These are phyloP conservation scores for Plasmodium fragile DNA, from an alignment of 169 alveolate species.

Conservation along the genomic window DNA sequence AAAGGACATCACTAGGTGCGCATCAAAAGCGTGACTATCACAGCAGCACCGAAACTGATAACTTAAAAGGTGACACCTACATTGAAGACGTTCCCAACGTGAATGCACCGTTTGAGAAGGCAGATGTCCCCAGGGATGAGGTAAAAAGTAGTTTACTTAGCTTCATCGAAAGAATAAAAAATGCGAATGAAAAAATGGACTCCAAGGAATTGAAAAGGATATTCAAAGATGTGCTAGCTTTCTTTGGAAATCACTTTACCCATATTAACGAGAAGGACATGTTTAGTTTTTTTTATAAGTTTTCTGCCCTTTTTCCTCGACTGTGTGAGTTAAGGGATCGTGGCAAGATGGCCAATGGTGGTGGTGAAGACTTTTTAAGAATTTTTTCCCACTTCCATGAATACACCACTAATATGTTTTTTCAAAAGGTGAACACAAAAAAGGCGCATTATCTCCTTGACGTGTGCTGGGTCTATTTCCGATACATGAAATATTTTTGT, in stretches of 20 bases:
- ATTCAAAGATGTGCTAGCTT: slow-evolving; percentile 14
- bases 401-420: slow-evolving; percentile 19
- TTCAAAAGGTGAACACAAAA: neutral
- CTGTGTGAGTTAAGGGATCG: neutral
- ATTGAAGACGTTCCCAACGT: neutral
- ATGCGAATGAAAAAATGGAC: neutral
- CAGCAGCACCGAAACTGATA: neutral
- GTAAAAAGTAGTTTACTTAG: neutral
- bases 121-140: neutral
- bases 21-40: neutral
- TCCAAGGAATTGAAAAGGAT: slow-evolving; percentile 2
- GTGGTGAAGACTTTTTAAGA: slow-evolving; percentile 1
- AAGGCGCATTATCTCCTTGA: slow-evolving; percentile 16
- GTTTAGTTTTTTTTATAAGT: slow-evolving; percentile 66
- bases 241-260: slow-evolving; percentile 8
- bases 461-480: slow-evolving; percentile 50
- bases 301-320: slow-evolving; percentile 30
- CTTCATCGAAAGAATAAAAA: slow-evolving; percentile 30
- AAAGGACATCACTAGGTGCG: neutral
- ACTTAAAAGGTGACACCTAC: neutral
- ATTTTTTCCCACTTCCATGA: slow-evolving; percentile 15
- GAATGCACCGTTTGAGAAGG: neutral
- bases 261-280: slow-evolving; percentile 23
- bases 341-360: neutral
- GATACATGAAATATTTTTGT: slow-evolving; percentile 49